Conservation (phyloP, 2,329 filamentous ascomycete genomes). For the Lachnellula subtilissima region DNA sequence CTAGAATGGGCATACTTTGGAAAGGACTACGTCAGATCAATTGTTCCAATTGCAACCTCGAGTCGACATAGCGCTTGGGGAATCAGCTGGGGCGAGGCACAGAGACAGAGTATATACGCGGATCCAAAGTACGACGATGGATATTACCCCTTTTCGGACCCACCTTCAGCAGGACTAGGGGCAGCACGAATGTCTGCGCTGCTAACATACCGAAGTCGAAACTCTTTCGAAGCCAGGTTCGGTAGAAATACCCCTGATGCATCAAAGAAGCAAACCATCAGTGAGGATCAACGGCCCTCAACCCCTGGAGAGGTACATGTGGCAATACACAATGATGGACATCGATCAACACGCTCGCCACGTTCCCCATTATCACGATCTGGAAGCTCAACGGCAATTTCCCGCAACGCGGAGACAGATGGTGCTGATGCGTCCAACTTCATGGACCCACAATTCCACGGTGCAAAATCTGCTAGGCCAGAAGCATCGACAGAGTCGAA, state of each 20-base stretch:
- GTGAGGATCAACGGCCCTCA: constrained; percentile 54
- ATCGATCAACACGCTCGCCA: constrained; percentile 55
- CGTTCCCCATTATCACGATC: constrained; percentile 45
- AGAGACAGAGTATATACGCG: constrained; percentile 90
- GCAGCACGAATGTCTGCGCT: constrained; percentile 96
- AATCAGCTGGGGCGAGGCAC: constrained; percentile 86
- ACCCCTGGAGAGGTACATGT: constrained; percentile 63
- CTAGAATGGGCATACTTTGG: constrained; percentile 90
- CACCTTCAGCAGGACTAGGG: constrained; percentile 79
- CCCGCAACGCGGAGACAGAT: constrained; percentile 18
- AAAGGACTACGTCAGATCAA: constrained; percentile 72
- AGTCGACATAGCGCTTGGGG: constrained; percentile 84
- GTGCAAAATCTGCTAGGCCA: constrained; percentile 48
- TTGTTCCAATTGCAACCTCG: constrained; percentile 81
- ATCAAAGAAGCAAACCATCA: constrained; percentile 76
- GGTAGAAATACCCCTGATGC: constrained; percentile 89
- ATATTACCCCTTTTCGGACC: constrained; percentile 85
- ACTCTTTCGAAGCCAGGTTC: constrained; percentile 95
- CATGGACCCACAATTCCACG: constrained; percentile 67
- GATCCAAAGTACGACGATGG: constrained; percentile 98
- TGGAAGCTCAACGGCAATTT: constrained; percentile 28
- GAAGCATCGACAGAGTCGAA: constrained; percentile 26
- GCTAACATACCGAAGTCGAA: constrained; percentile 90
- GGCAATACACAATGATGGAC: constrained; percentile 78
- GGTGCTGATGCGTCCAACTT: constrained; percentile 34